These are phyloP conservation scores for Botrytis byssoidea DNA, from an alignment of 2,329 filamentous ascomycete genomes.

Conservation along the genomic window DNA sequence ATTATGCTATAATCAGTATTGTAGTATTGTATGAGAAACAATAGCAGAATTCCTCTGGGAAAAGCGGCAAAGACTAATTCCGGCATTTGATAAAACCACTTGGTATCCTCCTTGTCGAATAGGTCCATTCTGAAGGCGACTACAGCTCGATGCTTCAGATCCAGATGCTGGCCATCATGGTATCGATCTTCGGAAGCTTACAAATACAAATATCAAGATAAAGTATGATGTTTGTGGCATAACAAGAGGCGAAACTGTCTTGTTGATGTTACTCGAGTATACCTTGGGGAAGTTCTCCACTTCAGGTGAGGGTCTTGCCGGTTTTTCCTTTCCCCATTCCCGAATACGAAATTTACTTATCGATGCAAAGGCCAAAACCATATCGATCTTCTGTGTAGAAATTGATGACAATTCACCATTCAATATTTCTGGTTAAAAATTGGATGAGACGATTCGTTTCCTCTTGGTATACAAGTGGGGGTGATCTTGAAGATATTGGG, in stretches of 20 bases:
- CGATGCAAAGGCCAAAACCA: not conserved
- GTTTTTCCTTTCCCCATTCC: not conserved
- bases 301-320: not conserved
- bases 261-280: not conserved
- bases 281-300: not conserved
- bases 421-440: not conserved
- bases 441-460: rapidly evolving
- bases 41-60: not conserved
- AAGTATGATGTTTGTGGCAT: not conserved
- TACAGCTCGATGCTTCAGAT: not conserved
- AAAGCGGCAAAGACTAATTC: not conserved
- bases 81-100: not conserved
- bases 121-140: not conserved
- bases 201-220: not conserved
- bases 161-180: not conserved
- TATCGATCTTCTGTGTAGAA: not conserved
- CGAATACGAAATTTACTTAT: not conserved
- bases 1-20: too few relatives aligned
- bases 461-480: rapidly evolving
- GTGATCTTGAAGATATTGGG: not conserved
- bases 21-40: not conserved
- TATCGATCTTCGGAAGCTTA: not conserved
- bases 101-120: not conserved
- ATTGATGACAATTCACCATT: not conserved
- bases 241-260: not conserved